Evolutionary conservation across 139 green algal genomes (phyloP).

Genomic region (Desmodesmus armatus): DNA sequence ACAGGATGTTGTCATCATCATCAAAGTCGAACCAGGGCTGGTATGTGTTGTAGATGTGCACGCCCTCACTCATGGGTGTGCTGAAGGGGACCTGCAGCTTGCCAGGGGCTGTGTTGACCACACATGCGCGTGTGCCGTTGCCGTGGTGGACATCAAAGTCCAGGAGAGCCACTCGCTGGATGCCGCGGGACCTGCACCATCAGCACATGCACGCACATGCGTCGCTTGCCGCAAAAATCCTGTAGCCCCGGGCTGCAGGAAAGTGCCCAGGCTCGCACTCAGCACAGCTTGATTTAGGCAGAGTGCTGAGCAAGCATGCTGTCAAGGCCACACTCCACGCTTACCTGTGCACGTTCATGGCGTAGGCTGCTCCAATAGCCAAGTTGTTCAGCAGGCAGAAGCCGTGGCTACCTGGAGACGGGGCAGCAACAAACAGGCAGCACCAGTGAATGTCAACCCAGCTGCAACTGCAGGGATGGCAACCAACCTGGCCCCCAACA

Average conservation of each 20-base stretch:
- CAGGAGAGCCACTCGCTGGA: conserved; percentile 85
- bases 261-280: no score
- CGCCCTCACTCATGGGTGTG: conserved; percentile 81
- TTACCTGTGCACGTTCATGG: conserved; percentile 80
- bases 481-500: no score
- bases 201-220: not conserved
- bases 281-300: no score
- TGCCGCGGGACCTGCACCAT: conserved; percentile 50
- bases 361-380: conserved; percentile 91
- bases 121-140: conserved; percentile 90
- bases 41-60: conserved; percentile 81
- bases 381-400: conserved; percentile 98
- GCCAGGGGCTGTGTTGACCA: conserved; percentile 64
- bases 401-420: conserved; percentile 87
- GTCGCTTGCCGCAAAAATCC: conserved; percentile 50
- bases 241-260: no score
- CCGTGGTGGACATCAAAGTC: conserved; percentile 97
- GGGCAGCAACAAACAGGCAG: no score
- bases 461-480: no score
- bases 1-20: conserved; percentile 91
- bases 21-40: conserved; percentile 87
- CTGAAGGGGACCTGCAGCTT: conserved; percentile 42
- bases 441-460: no score
- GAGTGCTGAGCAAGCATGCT: no score
- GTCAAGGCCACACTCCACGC: not conserved